Evolutionary conservation across 176 grass and related monocot genomes (phyloP), one percentile per base, ranked within the genome.

Genomic region (Microstegium vimineum): DNA sequence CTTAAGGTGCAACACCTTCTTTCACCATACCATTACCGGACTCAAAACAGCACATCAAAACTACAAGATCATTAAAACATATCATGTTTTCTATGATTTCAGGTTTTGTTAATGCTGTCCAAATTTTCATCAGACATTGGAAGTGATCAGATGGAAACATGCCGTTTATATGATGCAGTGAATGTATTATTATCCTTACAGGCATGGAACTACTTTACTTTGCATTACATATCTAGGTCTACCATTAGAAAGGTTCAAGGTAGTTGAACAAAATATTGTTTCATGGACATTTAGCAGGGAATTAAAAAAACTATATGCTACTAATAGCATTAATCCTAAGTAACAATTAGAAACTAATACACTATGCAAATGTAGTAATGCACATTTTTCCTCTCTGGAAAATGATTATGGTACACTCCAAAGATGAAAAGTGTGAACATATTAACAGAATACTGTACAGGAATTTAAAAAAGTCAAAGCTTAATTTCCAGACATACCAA

Each of bases 171-270:
- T 69, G 71, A 90, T 75, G 87, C 84, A 5, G 87, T 82, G 66
- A 90, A 90, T 20, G 5, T 93, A 62, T 46, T 93, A 13, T 28
- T 93, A 73, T 93, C 84, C 49, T 87, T 93, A 82, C 87, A 90
- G 91, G 91, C 84, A 76, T 40, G 73, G 4, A 83, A 66, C 46
- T 36, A 46, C 68, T 76, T 57, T 87, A 33, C 38, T 65, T 83
- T 25, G 30, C n/a, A 34, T 82, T 67, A 4, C 1, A 36, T 62
- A 73, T 72, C 1, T 60, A 30, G 12, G n/a, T 60, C 46, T 69
- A 46, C 46, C 22, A 76, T 60, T 74, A 87, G 6, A 68, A 14
- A 75, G 20, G 12, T 30, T 28, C 14, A 75, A 61, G 34, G 46
- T 25, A 43, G 41, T 65, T 83, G 40, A 36, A 52, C 12, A 2